A percentile compares a stretch with the other conserved stretches of the same genome.
Evolutionary conservation across 345 rosid species (phyloP).

Genomic region (Corchorus olitorius): DNA sequence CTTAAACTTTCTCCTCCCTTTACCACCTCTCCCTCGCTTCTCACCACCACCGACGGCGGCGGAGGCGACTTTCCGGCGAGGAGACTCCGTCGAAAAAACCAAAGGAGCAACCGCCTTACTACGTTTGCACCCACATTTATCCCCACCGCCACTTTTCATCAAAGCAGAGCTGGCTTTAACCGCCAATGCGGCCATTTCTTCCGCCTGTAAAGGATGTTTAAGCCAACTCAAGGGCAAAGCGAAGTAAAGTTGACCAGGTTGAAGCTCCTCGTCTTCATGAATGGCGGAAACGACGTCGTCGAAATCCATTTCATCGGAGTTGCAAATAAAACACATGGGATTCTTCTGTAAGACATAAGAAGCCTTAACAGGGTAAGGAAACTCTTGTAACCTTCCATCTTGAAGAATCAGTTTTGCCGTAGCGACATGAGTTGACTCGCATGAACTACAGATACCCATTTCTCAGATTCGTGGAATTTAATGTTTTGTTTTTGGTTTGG

Average conservation of each 20-base stretch:
- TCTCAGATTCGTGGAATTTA: background rate
- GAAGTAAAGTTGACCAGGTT: slow-evolving; percentile 84
- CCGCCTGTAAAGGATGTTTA: slow-evolving; percentile 63
- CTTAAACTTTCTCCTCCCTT: slow-evolving; percentile 44
- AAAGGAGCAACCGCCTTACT: slow-evolving; percentile 41
- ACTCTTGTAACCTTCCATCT: slow-evolving; percentile 84
- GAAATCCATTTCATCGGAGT: slow-evolving; percentile 96
- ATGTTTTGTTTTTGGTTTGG: background rate
- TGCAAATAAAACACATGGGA: slow-evolving; percentile 74
- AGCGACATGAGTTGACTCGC: slow-evolving; percentile 63
- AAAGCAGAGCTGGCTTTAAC: slow-evolving; percentile 95
- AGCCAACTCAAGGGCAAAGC: slow-evolving; percentile 71
- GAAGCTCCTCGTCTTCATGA: slow-evolving; percentile 70
- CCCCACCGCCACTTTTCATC: slow-evolving; percentile 39
- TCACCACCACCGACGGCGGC: slow-evolving; percentile 34
- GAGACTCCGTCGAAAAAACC: slow-evolving; percentile 32
- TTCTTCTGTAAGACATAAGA: slow-evolving; percentile 62
- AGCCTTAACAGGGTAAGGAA: slow-evolving; percentile 69
- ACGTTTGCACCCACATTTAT: slow-evolving; percentile 38
- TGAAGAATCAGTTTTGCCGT: slow-evolving; percentile 82
- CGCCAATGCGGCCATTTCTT: slow-evolving; percentile 98
- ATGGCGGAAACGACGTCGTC: slow-evolving; percentile 72
- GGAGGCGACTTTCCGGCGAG: slow-evolving; percentile 22
- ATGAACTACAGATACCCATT: slow-evolving; percentile 93
- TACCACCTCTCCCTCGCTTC: slow-evolving; percentile 30